Conservation (phyloP, 1,284 basidiomycete genomes). For the Clitocybe nebularis region DNA sequence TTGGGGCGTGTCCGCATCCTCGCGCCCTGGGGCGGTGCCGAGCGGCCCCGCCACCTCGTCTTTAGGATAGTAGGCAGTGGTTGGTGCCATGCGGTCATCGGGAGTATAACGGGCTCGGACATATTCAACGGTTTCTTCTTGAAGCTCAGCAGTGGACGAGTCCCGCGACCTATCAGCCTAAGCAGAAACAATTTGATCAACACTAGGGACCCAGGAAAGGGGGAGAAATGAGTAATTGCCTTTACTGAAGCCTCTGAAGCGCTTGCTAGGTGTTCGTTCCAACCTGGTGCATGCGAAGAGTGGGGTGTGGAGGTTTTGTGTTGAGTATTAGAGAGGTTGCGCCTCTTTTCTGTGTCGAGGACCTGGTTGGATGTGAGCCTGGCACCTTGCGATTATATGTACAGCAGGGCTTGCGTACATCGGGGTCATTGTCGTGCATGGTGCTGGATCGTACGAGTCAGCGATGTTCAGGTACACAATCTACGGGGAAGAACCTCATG, state of each 20-base stretch:
- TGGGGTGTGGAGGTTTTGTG: conserved; percentile 51
- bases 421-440: conserved; percentile 61
- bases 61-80: conserved; percentile 29
- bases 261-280: conserved; percentile 70
- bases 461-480: background rate
- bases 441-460: conserved; percentile 34
- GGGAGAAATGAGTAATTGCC: conserved; percentile 30
- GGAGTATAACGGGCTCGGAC: conserved; percentile 30
- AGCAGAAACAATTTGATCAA: background rate
- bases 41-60: conserved; percentile 39
- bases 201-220: background rate
- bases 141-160: conserved; percentile 25
- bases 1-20: conserved; percentile 21
- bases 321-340: conserved; percentile 46
- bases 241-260: conserved; percentile 68
- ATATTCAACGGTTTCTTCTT: conserved; percentile 35
- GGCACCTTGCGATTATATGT: background rate
- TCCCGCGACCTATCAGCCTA: conserved; percentile 34
- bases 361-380: conserved; percentile 27
- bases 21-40: conserved; percentile 27
- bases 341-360: conserved; percentile 54
- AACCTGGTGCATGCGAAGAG: conserved; percentile 63
- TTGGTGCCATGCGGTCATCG: conserved; percentile 27
- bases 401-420: conserved; percentile 32
- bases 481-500: conserved; percentile 14